phyloP scores from a whole-genome alignment of 192 early-diverging fungal genomes.

The Allomyces macrogynus region DNA sequence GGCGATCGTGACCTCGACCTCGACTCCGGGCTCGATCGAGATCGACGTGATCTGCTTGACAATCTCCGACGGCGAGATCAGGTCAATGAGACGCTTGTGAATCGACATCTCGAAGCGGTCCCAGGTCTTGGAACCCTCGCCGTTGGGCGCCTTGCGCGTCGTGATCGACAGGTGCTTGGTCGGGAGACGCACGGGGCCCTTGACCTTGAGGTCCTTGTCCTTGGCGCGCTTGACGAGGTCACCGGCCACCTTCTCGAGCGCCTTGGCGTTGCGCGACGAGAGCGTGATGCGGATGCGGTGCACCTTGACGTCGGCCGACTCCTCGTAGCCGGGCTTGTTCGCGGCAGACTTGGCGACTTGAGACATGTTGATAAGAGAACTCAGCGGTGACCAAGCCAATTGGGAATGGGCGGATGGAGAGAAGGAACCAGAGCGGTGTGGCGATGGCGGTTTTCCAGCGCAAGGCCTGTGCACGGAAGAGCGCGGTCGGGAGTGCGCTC shows the following conservation, averaged over 20 bases:
- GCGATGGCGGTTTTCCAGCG: too few relatives aligned
- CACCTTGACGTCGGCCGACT: conserved; percentile 49
- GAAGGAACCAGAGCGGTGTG: too few relatives aligned
- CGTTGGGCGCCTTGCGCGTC: conserved; percentile 97
- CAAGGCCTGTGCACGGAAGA: too few relatives aligned
- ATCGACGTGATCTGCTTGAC: conserved; percentile 99
- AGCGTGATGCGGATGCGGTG: conserved; percentile 99
- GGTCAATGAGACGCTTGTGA: conserved; percentile 99
- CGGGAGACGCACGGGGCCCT: conserved; percentile 97
- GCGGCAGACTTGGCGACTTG: conserved; percentile 35
- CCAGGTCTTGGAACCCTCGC: conserved; percentile 99
- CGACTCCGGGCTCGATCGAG: conserved; percentile 85
- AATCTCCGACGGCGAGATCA: conserved; percentile 97
- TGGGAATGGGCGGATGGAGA: too few relatives aligned
- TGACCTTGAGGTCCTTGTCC: conserved; percentile 97
- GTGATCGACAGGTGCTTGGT: conserved; percentile 96
- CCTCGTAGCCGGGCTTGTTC: conserved; percentile 54
- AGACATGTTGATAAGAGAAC: conserved; percentile 29
- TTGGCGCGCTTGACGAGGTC: conserved; percentile 94
- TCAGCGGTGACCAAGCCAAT: conserved; percentile 27
- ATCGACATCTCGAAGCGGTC: conserved; percentile 96
- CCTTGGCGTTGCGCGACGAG: conserved; percentile 94
- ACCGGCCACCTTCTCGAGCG: conserved; percentile 96
- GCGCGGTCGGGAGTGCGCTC: too few relatives aligned
- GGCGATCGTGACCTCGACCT: conserved; percentile 89